Evolutionary conservation across 2,329 filamentous ascomycete genomes (phyloP).

Genomic region (Verticillium isaacii): DNA sequence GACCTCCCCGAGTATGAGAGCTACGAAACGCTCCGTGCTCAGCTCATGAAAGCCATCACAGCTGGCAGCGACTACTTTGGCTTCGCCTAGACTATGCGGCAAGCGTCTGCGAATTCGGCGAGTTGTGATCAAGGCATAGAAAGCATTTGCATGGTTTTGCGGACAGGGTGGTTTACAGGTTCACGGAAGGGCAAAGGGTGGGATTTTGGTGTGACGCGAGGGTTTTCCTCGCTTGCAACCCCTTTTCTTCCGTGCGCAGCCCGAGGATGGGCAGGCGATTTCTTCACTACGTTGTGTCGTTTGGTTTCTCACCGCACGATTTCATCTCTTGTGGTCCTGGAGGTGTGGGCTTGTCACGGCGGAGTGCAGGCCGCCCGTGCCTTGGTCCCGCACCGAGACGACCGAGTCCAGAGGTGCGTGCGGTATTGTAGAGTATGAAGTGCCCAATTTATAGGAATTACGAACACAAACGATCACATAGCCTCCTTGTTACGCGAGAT

Average conservation of each 20-base stretch:
- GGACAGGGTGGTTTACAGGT: not conserved
- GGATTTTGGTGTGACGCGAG: not conserved
- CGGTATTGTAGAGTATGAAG: not conserved
- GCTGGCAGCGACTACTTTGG: conserved; percentile 96
- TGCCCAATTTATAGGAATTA: not conserved
- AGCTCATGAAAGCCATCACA: conserved; percentile 94
- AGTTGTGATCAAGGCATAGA: conserved; percentile 1
- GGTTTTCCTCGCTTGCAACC: not conserved
- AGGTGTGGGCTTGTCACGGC: not conserved
- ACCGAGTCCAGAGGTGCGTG: not conserved
- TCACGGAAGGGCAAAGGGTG: not conserved
- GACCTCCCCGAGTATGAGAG: conserved; percentile 97
- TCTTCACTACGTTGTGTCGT: not conserved
- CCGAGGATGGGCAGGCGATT: not conserved
- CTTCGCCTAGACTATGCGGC: conserved; percentile 67
- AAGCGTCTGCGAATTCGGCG: not conserved
- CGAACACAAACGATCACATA: not conserved
- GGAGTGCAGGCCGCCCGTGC: conserved; percentile 1
- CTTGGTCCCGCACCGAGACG: not conserved
- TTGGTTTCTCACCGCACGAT: not conserved
- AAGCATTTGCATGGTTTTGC: not conserved
- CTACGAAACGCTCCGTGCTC: conserved; percentile 83
- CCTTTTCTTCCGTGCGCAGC: not conserved
- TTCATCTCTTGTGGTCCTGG: not conserved
- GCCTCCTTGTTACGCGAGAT: not conserved